Percentiles rank a stretch among this genome's conserved stretches.
phyloP scores from a whole-genome alignment of 2,329 filamentous ascomycete genomes.

The Elsinoe ampelina region DNA sequence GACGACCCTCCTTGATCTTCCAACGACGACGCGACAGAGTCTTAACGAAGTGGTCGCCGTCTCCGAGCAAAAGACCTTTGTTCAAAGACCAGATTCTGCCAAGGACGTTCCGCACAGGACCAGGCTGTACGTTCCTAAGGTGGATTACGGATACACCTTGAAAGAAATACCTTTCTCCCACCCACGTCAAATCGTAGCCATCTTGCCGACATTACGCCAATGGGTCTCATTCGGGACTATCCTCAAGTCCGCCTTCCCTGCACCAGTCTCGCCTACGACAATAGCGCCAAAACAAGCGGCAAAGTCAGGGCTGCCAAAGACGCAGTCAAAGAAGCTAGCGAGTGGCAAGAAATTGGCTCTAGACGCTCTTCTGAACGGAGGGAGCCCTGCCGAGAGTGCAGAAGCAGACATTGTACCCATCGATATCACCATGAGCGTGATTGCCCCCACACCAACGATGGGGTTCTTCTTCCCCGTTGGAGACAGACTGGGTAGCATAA shows the following conservation, averaged over 20 bases:
- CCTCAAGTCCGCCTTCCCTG: conserved; percentile 52
- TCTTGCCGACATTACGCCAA: conserved; percentile 66
- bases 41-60: conserved; percentile 13
- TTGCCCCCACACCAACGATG: conserved; percentile 15
- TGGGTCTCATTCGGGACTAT: conserved; percentile 62
- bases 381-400: neutral
- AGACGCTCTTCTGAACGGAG: neutral
- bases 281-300: neutral
- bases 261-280: conserved; percentile 18
- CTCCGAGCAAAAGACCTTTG: neutral
- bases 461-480: conserved; percentile 23
- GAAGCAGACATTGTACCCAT: neutral
- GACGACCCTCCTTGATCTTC: neutral
- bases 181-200: conserved; percentile 62
- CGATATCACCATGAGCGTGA: conserved; percentile 13
- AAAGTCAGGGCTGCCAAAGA: neutral
- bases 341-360: conserved; percentile 9
- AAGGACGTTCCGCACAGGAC: conserved; percentile 38
- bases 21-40: conserved; percentile 12
- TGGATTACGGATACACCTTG: conserved; percentile 59
- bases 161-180: conserved; percentile 66
- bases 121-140: conserved; percentile 60
- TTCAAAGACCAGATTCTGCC: conserved; percentile 16
- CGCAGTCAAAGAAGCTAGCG: neutral
- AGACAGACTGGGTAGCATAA: conserved; percentile 44